Evolutionary conservation across 805 yeast species (phyloP).

Genomic region (Teunomyces panamensis): DNA sequence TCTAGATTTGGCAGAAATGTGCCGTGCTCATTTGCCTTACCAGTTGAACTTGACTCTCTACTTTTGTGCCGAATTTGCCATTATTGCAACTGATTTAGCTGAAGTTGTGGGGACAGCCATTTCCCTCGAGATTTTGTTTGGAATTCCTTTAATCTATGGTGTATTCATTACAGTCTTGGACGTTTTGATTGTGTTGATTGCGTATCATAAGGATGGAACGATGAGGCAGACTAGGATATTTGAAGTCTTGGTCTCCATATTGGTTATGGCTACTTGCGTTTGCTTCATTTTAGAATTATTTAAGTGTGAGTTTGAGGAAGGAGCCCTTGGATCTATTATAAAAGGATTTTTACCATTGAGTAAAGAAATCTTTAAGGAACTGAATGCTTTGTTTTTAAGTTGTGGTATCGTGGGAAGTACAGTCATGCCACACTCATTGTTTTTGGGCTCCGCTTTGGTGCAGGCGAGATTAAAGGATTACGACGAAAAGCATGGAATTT

Average conservation of each 20-base stretch:
- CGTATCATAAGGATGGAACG: constrained; percentile 72
- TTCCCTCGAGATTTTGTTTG: constrained; percentile 71
- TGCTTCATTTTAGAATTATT: constrained; percentile 73
- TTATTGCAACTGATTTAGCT: constrained; percentile 89
- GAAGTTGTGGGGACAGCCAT: constrained; percentile 95
- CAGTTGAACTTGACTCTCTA: constrained; percentile 66
- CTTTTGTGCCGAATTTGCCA: constrained; percentile 77
- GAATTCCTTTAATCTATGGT: constrained; percentile 71
- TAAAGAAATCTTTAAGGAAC: constrained; percentile 28
- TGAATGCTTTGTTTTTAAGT: constrained; percentile 39
- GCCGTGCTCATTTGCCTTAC: constrained; percentile 65
- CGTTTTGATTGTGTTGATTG: constrained; percentile 73
- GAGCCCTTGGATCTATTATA: constrained; percentile 49
- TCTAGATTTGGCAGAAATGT: constrained; percentile 79
- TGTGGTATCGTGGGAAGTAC: constrained; percentile 48
- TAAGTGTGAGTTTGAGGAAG: constrained; percentile 50
- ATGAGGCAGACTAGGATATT: constrained; percentile 72
- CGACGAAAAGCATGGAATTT: constrained; percentile 32
- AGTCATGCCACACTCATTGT: constrained; percentile 47
- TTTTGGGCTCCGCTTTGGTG: constrained; percentile 43
- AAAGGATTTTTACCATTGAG: constrained; percentile 66
- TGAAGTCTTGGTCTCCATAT: constrained; percentile 67
- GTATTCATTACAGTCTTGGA: constrained; percentile 78
- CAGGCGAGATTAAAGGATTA: constrained; percentile 43
- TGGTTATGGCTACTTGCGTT: constrained; percentile 70